phyloP scores from a whole-genome alignment of 1,139 yeast species.

The Magnusiomyces tetraspermus region DNA sequence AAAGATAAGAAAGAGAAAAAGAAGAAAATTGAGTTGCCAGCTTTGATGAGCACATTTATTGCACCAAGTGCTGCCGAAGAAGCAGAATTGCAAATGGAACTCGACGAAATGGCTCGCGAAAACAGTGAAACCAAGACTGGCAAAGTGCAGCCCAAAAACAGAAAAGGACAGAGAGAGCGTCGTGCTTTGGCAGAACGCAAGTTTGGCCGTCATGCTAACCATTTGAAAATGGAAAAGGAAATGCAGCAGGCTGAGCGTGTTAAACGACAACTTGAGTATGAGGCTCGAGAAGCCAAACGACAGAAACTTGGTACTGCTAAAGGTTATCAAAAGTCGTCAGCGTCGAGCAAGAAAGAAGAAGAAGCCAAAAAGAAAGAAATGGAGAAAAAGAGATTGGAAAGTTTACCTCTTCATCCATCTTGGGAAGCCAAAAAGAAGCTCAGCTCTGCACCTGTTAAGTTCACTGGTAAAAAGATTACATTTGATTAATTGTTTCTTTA shows the following conservation, averaged over 20 bases:
- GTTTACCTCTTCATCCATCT: slow-evolving; percentile 67
- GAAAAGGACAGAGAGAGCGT: slow-evolving; percentile 96
- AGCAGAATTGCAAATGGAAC: slow-evolving; percentile 17
- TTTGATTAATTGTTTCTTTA: slow-evolving; percentile 34
- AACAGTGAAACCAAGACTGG: slow-evolving; percentile 16
- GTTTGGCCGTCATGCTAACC: slow-evolving; percentile 78
- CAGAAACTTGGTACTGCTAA: slow-evolving; percentile 18
- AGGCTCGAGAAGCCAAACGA: slow-evolving; percentile 57
- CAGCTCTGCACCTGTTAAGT: slow-evolving; percentile 44
- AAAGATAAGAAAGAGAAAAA: slow-evolving; percentile 34
- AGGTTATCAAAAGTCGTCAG: slow-evolving; percentile 23
- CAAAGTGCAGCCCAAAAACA: slow-evolving; percentile 43
- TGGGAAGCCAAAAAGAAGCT: slow-evolving; percentile 85
- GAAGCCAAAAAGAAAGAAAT: slow-evolving; percentile 6
- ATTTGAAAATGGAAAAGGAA: slow-evolving; percentile 54
- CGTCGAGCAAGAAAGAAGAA: slow-evolving; percentile 16
- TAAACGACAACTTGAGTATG: slow-evolving; percentile 49
- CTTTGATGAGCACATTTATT: slow-evolving; percentile 77
- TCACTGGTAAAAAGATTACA: slow-evolving; percentile 74
- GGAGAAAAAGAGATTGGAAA: slow-evolving; percentile 16
- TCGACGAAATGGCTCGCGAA: background rate
- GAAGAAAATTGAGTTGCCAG: slow-evolving; percentile 45
- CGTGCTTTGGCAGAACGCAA: slow-evolving; percentile 93
- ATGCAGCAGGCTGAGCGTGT: slow-evolving; percentile 43
- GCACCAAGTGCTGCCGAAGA: slow-evolving; percentile 51